Percentiles rank a stretch among this genome's conserved stretches.
Conservation (phyloP, 208 protist species). For the Trypanosoma melophagium region DNA sequence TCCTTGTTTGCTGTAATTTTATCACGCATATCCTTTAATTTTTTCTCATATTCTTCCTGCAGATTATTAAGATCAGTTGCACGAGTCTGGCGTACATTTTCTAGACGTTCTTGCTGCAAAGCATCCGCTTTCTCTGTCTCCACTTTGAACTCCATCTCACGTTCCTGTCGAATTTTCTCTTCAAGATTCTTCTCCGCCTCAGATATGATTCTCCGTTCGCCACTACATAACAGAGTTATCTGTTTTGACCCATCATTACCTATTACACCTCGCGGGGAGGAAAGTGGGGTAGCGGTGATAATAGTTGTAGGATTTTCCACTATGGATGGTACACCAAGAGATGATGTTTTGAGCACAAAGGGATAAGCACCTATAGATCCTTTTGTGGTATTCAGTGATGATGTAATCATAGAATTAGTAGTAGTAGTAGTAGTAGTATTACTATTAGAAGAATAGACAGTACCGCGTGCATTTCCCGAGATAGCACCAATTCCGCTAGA, state of each 20-base stretch:
- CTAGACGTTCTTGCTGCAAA: constrained; percentile 36
- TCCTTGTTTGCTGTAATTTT: constrained; percentile 20
- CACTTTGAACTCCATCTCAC: constrained; percentile 36
- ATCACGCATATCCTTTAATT: constrained; percentile 23
- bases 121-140: constrained; percentile 50
- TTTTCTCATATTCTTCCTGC: constrained; percentile 30
- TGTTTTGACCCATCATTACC: too few relatives aligned
- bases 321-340: too few relatives aligned
- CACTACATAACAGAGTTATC: too few relatives aligned
- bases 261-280: background rate
- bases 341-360: too few relatives aligned
- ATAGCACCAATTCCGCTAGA: background rate
- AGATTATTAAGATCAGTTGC: constrained; percentile 51
- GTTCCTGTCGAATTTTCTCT: constrained; percentile 61
- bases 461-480: too few relatives aligned
- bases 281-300: background rate
- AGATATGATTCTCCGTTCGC: constrained; percentile 47
- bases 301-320: background rate
- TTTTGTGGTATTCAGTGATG: too few relatives aligned
- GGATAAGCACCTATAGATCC: too few relatives aligned
- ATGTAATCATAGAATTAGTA: too few relatives aligned
- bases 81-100: constrained; percentile 38
- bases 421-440: background rate
- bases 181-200: constrained; percentile 78
- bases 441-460: background rate